Percentiles rank a stretch among this genome's conserved stretches.
Evolutionary conservation across 2,329 filamentous ascomycete genomes (phyloP).

Genomic region (Fusarium verrucosum): DNA sequence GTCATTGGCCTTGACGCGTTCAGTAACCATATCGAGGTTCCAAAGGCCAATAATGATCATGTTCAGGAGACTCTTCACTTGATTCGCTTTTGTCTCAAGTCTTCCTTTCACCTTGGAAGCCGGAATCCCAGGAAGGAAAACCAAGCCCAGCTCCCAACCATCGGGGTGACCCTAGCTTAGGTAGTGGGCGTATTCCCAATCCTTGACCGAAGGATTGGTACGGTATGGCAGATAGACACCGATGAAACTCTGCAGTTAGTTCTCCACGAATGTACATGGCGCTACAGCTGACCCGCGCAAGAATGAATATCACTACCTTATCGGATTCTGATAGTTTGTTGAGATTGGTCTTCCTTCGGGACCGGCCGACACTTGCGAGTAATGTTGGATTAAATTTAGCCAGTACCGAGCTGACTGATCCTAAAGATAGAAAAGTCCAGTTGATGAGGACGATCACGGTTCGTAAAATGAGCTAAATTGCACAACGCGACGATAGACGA

Average conservation of each 20-base stretch:
- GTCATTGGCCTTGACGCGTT: neutral
- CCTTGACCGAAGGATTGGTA: slow-evolving; percentile 40
- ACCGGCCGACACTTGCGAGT: slow-evolving; percentile 38
- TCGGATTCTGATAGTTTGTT: slow-evolving; percentile 22
- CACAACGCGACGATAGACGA: neutral
- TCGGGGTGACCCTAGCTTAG: slow-evolving; percentile 27
- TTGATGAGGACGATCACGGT: slow-evolving; percentile 5
- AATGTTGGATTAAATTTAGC: slow-evolving; percentile 33
- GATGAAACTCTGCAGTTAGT: slow-evolving; percentile 40
- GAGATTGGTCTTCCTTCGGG: slow-evolving; percentile 35
- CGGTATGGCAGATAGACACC: slow-evolving; percentile 34
- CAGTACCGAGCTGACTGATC: slow-evolving; percentile 24
- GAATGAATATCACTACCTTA: slow-evolving; percentile 40
- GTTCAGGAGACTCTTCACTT: neutral
- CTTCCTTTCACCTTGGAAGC: neutral
- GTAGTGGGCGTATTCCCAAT: slow-evolving; percentile 25
- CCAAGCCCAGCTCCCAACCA: slow-evolving; percentile 16
- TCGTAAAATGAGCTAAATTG: neutral
- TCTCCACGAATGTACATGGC: slow-evolving; percentile 27
- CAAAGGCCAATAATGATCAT: neutral
- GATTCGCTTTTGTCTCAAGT: neutral
- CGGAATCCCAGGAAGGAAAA: slow-evolving; percentile 7
- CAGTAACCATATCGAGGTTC: neutral
- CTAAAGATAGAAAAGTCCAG: slow-evolving; percentile 22
- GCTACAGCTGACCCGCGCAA: slow-evolving; percentile 28